These are phyloP conservation scores for Hypericum androsaemum DNA, from an alignment of 345 rosid species.

Conservation along the genomic window DNA sequence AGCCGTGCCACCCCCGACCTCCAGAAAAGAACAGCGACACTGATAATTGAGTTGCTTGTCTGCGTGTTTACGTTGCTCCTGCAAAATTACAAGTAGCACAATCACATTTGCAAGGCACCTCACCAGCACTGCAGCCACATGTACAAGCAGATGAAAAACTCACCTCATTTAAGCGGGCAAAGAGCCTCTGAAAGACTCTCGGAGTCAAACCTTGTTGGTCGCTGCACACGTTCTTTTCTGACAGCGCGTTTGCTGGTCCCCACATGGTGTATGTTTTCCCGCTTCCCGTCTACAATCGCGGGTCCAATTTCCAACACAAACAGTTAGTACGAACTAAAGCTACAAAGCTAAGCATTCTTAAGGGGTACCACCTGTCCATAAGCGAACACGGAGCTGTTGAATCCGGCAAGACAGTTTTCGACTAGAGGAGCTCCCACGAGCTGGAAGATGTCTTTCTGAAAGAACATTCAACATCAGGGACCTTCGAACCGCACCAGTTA, in stretches of 20 bases:
- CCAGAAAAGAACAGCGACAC: conserved; percentile 94
- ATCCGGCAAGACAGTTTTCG: conserved; percentile 92
- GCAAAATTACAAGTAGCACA: conserved; percentile 11
- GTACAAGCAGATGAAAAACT: conserved; percentile 12
- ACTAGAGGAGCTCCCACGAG: conserved; percentile 89
- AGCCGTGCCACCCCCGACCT: conserved; percentile 41
- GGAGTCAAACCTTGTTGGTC: conserved; percentile 84
- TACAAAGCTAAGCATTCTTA: background rate
- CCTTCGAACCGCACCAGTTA: background rate
- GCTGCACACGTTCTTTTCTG: conserved; percentile 26
- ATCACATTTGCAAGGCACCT: conserved; percentile 3
- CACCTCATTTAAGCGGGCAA: conserved; percentile 84
- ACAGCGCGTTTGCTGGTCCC: conserved; percentile 62
- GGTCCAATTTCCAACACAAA: conserved; percentile 12
- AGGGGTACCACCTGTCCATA: conserved; percentile 73
- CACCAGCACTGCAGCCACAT: conserved; percentile 5
- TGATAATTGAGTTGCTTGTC: conserved; percentile 86
- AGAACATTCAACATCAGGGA: conserved; percentile 7
- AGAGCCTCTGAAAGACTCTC: conserved; percentile 69
- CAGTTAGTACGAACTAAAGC: background rate
- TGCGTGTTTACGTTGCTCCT: conserved; percentile 84
- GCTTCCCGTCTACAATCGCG: conserved; percentile 72
- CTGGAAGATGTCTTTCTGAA: conserved; percentile 63
- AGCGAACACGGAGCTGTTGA: conserved; percentile 90
- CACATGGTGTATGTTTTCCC: conserved; percentile 97